Base-by-base conservation (phyloP, 768 basidiomycete genomes). In the Naganishia kalamii region DNA sequence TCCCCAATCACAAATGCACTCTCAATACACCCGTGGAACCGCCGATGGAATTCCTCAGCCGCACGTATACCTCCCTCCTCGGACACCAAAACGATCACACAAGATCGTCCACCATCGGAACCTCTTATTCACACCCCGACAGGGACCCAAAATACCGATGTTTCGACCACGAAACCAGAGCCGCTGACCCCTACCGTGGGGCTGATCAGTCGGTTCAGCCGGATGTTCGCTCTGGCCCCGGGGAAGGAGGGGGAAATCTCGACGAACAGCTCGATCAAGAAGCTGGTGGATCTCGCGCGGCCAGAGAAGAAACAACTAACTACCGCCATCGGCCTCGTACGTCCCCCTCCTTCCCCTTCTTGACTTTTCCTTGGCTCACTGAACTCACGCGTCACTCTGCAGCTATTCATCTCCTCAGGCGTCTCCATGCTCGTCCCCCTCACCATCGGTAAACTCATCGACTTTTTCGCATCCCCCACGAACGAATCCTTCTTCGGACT, bases 381-480 rank as follows among this genome's bases (percentile, higher is more conserved):
- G 21, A 47, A 30, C 19, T 43, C 7, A 40, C 32, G 23, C 2
- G 3, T 3, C 25, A 29, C 6, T 49, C 5, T 5, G 0, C 79
- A 94, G 68, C 82, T 97, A 8, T 77, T 93, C 17, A 82, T 91
- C n/a, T 94, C 92, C 0, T 90, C 91, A 10, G 81, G 88, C 2
- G 89, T 99, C 23, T 89, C 90, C 3, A 88, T 97, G 86, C 88
- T 88, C 69, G 84, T 98, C 13, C 94, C 94, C 0, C 85, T 96
- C 70, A 92, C 92, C 0, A 87, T 97, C 71, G 94, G 94, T 11
- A 89, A 86, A 75, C 81, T 98, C 59, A 96, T 99, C 67, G 93
- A 97, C 79, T 92, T 88, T 80, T 98, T 96, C 78, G 68, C 71
- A 0, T 80, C 86, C 8, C 69, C 83, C 0, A 82, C 84, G 70